A percentile compares a stretch with the other conserved stretches of the same genome.
Evolutionary conservation across 169 alveolate species (phyloP).

Genomic region (Blepharisma undulans): DNA sequence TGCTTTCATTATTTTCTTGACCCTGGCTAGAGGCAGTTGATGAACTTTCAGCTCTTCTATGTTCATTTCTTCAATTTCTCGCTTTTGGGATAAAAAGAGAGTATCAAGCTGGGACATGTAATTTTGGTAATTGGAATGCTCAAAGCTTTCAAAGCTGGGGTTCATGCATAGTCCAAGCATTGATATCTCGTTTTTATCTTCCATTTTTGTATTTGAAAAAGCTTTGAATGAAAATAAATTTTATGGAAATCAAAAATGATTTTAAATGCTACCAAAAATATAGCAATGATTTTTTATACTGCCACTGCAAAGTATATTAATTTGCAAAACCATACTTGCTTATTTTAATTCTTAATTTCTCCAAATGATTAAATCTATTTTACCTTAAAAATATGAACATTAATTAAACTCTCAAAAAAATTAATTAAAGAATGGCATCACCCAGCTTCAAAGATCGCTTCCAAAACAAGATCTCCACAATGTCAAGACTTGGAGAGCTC

Average conservation of each 20-base stretch:
- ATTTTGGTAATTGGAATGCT: not conserved
- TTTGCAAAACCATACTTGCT: not conserved
- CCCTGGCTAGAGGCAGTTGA: conserved; percentile 93
- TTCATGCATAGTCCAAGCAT: not conserved
- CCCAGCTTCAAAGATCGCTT: not conserved
- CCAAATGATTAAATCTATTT: not conserved
- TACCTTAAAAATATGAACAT: not conserved
- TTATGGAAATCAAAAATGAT: too few relatives aligned
- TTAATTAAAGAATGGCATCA: not conserved
- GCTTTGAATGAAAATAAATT: not conserved
- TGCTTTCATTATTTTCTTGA: conserved; percentile 95
- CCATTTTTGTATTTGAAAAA: not conserved
- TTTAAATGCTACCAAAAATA: too few relatives aligned
- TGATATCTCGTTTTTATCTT: not conserved
- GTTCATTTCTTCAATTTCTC: conserved; percentile 5
- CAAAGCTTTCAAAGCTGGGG: not conserved
- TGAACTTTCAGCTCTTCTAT: conserved; percentile 30
- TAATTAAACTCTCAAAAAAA: not conserved
- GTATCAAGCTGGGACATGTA: conserved; percentile 15
- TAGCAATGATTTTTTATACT: too few relatives aligned
- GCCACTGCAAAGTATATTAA: not conserved
- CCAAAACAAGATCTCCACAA: not conserved
- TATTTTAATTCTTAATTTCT: too few relatives aligned
- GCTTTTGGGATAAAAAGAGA: not conserved
- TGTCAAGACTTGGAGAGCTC: not conserved